Conservation (phyloP, 257 asterid genomes). For the Ehretia macrophylla region DNA sequence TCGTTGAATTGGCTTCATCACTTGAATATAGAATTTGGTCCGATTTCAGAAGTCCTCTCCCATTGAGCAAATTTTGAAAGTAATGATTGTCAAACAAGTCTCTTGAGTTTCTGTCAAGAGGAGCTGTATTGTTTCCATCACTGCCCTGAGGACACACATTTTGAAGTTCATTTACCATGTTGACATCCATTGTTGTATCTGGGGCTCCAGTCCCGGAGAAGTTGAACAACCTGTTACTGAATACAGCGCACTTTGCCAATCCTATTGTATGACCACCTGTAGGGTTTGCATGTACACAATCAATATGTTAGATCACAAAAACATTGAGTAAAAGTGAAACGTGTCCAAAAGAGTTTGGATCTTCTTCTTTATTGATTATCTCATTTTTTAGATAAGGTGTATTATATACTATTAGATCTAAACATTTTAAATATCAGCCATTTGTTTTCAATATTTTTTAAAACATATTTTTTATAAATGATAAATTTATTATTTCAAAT, state of each 20-base stretch:
- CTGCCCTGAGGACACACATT: slow-evolving; percentile 41
- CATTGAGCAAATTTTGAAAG: slow-evolving; percentile 51
- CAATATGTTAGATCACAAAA: background rate
- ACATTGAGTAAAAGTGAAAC: too few relatives aligned
- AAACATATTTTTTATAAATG: too few relatives aligned
- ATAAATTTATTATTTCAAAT: too few relatives aligned
- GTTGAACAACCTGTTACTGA: slow-evolving; percentile 56
- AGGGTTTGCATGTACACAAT: background rate
- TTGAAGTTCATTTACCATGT: slow-evolving; percentile 41
- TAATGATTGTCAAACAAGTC: slow-evolving; percentile 70
- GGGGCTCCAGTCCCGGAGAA: slow-evolving; percentile 71
- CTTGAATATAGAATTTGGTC: slow-evolving; percentile 57
- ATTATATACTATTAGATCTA: too few relatives aligned
- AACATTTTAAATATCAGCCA: too few relatives aligned
- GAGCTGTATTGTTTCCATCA: slow-evolving; percentile 59
- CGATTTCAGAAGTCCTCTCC: slow-evolving; percentile 61
- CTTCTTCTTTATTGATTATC: too few relatives aligned
- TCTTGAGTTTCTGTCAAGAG: slow-evolving; percentile 56
- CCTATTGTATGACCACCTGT: slow-evolving; percentile 82
- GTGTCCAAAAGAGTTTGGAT: too few relatives aligned
- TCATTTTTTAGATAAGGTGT: too few relatives aligned
- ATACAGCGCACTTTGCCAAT: slow-evolving; percentile 44
- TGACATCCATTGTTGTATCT: slow-evolving; percentile 49
- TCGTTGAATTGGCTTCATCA: slow-evolving; percentile 34
- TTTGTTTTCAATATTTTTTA: too few relatives aligned